These are phyloP conservation scores for Handroanthus guayacan DNA, from an alignment of 257 asterid genomes.

Conservation along the genomic window DNA sequence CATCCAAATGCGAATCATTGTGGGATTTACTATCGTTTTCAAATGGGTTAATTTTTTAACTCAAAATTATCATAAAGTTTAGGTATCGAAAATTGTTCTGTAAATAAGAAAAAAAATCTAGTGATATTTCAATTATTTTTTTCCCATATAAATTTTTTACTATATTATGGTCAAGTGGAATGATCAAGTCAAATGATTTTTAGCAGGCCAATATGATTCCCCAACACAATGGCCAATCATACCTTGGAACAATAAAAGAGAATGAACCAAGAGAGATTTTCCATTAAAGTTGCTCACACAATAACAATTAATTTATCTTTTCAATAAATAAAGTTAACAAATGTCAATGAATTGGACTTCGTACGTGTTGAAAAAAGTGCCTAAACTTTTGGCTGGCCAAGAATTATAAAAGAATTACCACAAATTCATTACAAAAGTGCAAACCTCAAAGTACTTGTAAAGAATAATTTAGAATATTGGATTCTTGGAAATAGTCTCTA, in stretches of 20 bases:
- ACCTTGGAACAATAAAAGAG: constrained; percentile 30
- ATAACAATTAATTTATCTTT: not conserved
- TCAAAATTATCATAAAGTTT: not conserved
- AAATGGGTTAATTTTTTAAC: too few relatives aligned
- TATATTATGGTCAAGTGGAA: constrained; percentile 24
- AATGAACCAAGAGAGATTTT: not conserved
- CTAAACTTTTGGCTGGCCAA: constrained; percentile 33
- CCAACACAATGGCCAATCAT: constrained; percentile 34
- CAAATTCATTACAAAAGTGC: not conserved
- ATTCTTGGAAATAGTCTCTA: not conserved
- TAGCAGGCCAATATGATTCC: constrained; percentile 33
- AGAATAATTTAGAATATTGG: not conserved
- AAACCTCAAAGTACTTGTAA: constrained; percentile 16
- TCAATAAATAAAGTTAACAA: not conserved
- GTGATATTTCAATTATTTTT: not conserved
- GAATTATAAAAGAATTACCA: not conserved
- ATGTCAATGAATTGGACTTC: constrained; percentile 31
- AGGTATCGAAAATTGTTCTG: not conserved
- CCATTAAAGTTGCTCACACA: not conserved
- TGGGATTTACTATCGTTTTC: too few relatives aligned
- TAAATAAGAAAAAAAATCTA: not conserved
- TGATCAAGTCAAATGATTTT: constrained; percentile 27
- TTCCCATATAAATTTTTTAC: not conserved
- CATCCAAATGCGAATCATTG: too few relatives aligned
- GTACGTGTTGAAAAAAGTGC: constrained; percentile 25